Evolutionary conservation across 2,329 filamentous ascomycete species (phyloP), one percentile per base, ranked within the genome.

Genomic region (Rhynchosporium secalis): DNA sequence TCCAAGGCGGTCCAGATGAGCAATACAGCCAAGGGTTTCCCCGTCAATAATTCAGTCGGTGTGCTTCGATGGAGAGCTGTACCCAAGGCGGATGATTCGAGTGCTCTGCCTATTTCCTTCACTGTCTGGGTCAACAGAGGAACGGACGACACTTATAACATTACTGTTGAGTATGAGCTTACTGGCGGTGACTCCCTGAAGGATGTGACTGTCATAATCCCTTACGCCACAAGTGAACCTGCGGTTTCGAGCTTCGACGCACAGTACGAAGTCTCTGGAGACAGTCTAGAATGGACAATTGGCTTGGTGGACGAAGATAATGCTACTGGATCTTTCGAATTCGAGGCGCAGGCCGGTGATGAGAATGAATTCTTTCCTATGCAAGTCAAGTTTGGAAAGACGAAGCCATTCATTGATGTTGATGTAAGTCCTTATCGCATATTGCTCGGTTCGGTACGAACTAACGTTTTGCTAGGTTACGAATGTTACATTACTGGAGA

Each of bases 341-440:
- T 99, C 69, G 95, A 98, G 77, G 92, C 92, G 1, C 87, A 91
- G 75, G 91, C 91, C 10, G 85, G 87, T 60, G 91, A 93, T 69
- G 95, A 98, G 74, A 88, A 91, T 61, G 93, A 97, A 71, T 98
- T 98, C 80, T 99, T 99, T 86, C 95, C 95, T 1, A 98, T 99
- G 93, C 89, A 85, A 59, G 87, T 98, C 64, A 85, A 87, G 60
- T 99, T 99, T 78, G 88, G 86, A 66, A 97, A 96, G 83, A 84
- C 86, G 47, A 86, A 83, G 62, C 94, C 95, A 33, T 96, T 91
- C 76, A 84, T 98, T 56, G 92, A 97, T 72, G 91, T 99, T 67
- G 92, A 97, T 79, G 94, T 98, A 81, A 88, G 89, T 84, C 15
- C 4, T 10, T 28, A 26, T 7, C n/a, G n/a, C 20, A 15, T 29